Percentiles rank a stretch among this genome's conserved stretches.
Evolutionary conservation across 2,329 filamentous ascomycete species (phyloP).

Genomic region (Cercospora sp.): DNA sequence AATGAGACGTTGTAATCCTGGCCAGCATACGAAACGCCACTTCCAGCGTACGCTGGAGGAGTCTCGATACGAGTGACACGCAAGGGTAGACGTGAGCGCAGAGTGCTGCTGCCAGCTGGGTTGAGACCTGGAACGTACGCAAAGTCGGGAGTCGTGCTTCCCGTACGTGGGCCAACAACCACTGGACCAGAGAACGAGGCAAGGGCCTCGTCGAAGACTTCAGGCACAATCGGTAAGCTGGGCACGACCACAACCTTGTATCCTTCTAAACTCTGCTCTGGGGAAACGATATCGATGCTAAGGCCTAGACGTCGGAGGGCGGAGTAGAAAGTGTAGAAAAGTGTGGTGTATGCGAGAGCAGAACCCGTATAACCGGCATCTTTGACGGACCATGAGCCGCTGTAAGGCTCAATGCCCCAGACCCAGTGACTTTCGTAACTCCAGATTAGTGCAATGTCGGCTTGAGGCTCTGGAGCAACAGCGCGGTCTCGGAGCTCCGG

Average conservation of each 20-base stretch:
- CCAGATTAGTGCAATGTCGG: conserved; percentile 27
- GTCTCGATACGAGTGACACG: conserved; percentile 29
- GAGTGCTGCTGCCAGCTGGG: conserved; percentile 20
- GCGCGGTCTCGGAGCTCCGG: conserved; percentile 11
- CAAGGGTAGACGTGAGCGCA: conserved; percentile 22
- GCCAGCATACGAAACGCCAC: conserved; percentile 25
- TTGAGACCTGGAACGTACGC: conserved; percentile 26
- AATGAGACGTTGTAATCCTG: conserved; percentile 25
- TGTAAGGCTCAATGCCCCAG: conserved; percentile 30
- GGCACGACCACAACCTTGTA: conserved; percentile 31
- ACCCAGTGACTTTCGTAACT: conserved; percentile 30
- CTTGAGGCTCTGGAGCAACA: conserved; percentile 13
- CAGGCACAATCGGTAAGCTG: conserved; percentile 28
- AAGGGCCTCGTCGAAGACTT: conserved; percentile 21
- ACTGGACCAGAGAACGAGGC: conserved; percentile 21
- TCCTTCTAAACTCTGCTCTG: conserved; percentile 22
- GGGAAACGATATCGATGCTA: conserved; percentile 29
- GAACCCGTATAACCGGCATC: conserved; percentile 25
- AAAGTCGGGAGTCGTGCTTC: conserved; percentile 26
- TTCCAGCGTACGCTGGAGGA: conserved; percentile 24
- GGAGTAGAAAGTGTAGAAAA: conserved; percentile 30
- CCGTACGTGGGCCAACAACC: conserved; percentile 28
- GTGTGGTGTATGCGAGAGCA: conserved; percentile 20
- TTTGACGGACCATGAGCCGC: conserved; percentile 26
- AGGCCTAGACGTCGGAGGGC: conserved; percentile 28